Conservation (phyloP, 2,329 filamentous ascomycete species). For the Pseudocercospora musae region DNA sequence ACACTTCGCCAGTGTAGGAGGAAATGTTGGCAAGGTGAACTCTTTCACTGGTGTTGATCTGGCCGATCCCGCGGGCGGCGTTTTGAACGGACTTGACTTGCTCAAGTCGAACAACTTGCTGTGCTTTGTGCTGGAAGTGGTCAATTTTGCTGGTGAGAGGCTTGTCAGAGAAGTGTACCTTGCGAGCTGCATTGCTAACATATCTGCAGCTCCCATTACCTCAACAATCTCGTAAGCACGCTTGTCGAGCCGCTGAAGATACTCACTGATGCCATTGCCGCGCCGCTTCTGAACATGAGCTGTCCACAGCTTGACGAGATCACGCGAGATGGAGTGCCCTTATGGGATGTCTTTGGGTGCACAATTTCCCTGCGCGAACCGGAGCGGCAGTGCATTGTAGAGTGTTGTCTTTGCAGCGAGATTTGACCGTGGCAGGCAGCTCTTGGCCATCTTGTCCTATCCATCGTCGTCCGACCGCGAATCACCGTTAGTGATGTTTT, state of each 20-base stretch:
- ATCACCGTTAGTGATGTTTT: too few species aligned
- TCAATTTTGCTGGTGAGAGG: conserved; percentile 32
- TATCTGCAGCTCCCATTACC: conserved; percentile 30
- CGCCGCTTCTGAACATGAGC: conserved; percentile 18
- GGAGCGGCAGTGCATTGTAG: conserved; percentile 14
- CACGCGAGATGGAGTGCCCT: conserved; percentile 18
- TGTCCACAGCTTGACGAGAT: conserved; percentile 22
- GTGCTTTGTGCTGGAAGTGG: conserved; percentile 24
- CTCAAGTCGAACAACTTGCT: conserved; percentile 18
- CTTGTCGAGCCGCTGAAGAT: conserved; percentile 17
- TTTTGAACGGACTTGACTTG: conserved; percentile 38
- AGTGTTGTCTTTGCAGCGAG: not conserved
- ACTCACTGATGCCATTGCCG: conserved; percentile 12
- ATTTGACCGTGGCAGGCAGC: too few species aligned
- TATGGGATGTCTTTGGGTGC: conserved; percentile 20
- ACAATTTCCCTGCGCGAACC: conserved; percentile 23
- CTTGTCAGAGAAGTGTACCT: not conserved
- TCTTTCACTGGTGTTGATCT: conserved; percentile 28
- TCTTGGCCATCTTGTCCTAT: too few species aligned
- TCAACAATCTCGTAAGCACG: conserved; percentile 29
- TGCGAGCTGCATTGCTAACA: not conserved
- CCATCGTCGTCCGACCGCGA: too few species aligned
- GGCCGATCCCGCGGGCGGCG: conserved; percentile 37
- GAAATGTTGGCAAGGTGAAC: conserved; percentile 27
- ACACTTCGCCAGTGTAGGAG: conserved; percentile 20